A percentile compares a stretch with the other conserved stretches of the same genome.
Evolutionary conservation across 345 rosid species (phyloP).

Genomic region (Excoecaria cochinchinensis): DNA sequence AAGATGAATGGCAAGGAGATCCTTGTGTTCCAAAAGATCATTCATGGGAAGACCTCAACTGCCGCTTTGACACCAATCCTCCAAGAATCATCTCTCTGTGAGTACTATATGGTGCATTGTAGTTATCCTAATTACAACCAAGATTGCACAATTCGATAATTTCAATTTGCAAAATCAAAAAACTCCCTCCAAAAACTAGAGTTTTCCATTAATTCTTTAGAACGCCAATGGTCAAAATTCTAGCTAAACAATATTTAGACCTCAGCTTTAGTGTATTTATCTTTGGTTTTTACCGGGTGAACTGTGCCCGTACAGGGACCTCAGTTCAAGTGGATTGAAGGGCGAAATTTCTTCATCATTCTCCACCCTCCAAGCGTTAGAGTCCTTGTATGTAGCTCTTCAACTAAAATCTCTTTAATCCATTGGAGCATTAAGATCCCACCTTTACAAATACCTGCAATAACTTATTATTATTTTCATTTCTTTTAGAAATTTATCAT

Average conservation of each 20-base stretch:
- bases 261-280: no score
- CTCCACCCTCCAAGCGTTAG: not conserved
- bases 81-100: constrained; percentile 41
- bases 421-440: not conserved
- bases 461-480: not conserved
- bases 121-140: no score
- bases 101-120: constrained; percentile 6
- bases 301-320: constrained; percentile 3
- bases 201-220: no score
- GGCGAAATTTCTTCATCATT: constrained; percentile 10
- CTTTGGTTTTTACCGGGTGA: not conserved
- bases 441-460: no score
- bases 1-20: constrained; percentile 35
- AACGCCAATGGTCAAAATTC: no score
- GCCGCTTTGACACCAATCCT: not conserved
- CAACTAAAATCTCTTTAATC: not conserved
- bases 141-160: no score
- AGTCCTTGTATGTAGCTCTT: constrained; percentile 4
- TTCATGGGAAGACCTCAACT: constrained; percentile 30
- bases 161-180: no score
- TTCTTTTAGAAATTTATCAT: constrained; percentile 13
- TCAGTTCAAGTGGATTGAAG: not conserved
- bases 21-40: constrained; percentile 24
- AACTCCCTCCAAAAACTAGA: no score
- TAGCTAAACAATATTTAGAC: no score